A percentile compares a stretch with the other conserved stretches of the same genome.
Evolutionary conservation across 2,329 filamentous ascomycete species (phyloP).

Genomic region (Calonectria hongkongensis): DNA sequence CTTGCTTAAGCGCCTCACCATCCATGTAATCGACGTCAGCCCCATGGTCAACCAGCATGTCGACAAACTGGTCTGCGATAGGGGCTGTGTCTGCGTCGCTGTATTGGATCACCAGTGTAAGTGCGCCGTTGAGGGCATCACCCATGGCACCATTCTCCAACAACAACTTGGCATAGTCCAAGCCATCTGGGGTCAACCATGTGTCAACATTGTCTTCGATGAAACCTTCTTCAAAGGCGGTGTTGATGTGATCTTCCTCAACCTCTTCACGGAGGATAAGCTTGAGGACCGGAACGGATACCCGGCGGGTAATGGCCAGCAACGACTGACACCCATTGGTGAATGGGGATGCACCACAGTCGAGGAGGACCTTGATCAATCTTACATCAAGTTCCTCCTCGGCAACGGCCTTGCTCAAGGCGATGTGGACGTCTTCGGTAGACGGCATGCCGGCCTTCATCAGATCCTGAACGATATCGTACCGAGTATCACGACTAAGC

Average conservation of each 20-base stretch:
- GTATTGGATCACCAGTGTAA: constrained; percentile 67
- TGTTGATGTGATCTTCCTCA: constrained; percentile 64
- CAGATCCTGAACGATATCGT: constrained; percentile 69
- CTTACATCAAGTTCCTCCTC: constrained; percentile 70
- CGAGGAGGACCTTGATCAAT: constrained; percentile 68
- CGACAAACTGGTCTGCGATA: constrained; percentile 68
- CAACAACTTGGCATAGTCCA: constrained; percentile 68
- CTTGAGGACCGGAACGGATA: constrained; percentile 62
- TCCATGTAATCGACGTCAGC: constrained; percentile 70
- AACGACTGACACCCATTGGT: constrained; percentile 72
- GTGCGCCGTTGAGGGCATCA: constrained; percentile 65
- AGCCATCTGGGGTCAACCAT: constrained; percentile 70
- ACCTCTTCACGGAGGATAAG: constrained; percentile 66
- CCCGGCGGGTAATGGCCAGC: constrained; percentile 67
- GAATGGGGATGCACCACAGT: constrained; percentile 71
- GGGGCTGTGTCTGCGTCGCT: constrained; percentile 61
- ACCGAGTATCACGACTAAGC: constrained; percentile 68
- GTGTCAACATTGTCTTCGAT: constrained; percentile 60
- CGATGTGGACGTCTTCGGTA: constrained; percentile 70
- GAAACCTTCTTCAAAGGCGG: constrained; percentile 68
- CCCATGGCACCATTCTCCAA: constrained; percentile 70
- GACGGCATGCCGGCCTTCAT: constrained; percentile 70
- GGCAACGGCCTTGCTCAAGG: constrained; percentile 71
- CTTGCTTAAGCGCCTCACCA: constrained; percentile 73
- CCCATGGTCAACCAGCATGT: constrained; percentile 61